Conservation (phyloP, 139 green algal genomes). For the Chlorella sp. region DNA sequence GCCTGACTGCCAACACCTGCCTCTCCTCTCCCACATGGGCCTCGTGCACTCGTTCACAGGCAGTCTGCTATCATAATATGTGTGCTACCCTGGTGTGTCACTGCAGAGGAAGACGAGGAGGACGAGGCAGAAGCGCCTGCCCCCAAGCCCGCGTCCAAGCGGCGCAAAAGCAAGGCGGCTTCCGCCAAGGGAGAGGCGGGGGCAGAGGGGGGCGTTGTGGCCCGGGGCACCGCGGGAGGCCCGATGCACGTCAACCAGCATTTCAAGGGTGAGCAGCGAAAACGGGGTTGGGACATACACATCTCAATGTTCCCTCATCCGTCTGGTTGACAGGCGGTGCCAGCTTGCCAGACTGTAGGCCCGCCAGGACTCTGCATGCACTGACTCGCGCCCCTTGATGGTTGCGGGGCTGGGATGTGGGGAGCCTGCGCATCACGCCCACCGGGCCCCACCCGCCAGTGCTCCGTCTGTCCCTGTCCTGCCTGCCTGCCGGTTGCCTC, state of each 20-base stretch:
- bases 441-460: not conserved
- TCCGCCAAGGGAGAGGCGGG: not conserved
- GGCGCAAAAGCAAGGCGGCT: not conserved
- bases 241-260: not conserved
- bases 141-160: conserved; percentile 4
- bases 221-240: not conserved
- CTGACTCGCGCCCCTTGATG: not conserved
- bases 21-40: not conserved
- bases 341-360: too few species aligned
- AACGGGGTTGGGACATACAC: not conserved
- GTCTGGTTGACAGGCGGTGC: too few species aligned
- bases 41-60: not conserved
- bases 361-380: too few species aligned
- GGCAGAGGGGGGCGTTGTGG: not conserved
- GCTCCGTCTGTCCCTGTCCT: not conserved
- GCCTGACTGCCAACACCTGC: not conserved
- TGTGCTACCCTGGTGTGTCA: too few species aligned
- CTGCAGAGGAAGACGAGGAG: conserved; percentile 29
- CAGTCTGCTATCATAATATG: too few species aligned
- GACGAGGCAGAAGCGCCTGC: not conserved
- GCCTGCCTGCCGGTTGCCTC: not conserved
- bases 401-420: not conserved
- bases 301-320: not conserved
- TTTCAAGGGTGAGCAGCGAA: not conserved
- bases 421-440: not conserved